phyloP scores from a whole-genome alignment of 768 basidiomycete species.

The Rhodotorula toruloides region DNA sequence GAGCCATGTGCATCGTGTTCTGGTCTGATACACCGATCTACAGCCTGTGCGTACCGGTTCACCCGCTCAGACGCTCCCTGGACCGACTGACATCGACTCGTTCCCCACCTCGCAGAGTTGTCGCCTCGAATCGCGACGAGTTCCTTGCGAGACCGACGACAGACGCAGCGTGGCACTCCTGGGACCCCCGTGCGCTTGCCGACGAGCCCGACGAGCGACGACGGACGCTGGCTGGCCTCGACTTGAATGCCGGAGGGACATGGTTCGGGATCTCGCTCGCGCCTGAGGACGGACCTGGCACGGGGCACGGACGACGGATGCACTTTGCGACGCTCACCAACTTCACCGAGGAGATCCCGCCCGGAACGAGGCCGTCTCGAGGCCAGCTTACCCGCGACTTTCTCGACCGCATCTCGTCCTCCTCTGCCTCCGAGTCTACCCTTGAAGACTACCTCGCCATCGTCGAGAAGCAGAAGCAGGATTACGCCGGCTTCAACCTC shows the following conservation, averaged over 20 bases:
- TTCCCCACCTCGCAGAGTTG: constrained; percentile 31
- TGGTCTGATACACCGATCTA: background rate
- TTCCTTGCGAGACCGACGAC: constrained; percentile 46
- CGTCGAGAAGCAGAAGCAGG: constrained; percentile 21
- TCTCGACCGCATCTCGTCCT: constrained; percentile 24
- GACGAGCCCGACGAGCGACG: background rate
- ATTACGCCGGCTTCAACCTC: constrained; percentile 49
- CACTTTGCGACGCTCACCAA: constrained; percentile 42
- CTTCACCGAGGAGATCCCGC: constrained; percentile 37
- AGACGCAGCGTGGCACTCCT: constrained; percentile 45
- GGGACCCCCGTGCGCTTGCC: constrained; percentile 9
- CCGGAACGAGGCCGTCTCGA: constrained; percentile 29
- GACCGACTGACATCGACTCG: background rate
- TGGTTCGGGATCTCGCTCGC: constrained; percentile 47
- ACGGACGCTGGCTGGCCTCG: constrained; percentile 43
- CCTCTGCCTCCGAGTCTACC: background rate
- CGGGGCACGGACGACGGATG: background rate
- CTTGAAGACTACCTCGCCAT: constrained; percentile 38
- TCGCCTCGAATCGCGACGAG: constrained; percentile 49
- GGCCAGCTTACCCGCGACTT: constrained; percentile 45
- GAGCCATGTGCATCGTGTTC: constrained; percentile 32
- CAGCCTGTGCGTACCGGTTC: constrained; percentile 2
- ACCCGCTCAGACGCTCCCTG: background rate
- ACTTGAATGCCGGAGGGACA: constrained; percentile 46
- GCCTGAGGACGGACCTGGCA: background rate